A percentile compares a stretch with the other conserved stretches of the same genome.
Conservation (phyloP, 495 filamentous ascomycete species). For the Hypoxylon cercidicola region DNA sequence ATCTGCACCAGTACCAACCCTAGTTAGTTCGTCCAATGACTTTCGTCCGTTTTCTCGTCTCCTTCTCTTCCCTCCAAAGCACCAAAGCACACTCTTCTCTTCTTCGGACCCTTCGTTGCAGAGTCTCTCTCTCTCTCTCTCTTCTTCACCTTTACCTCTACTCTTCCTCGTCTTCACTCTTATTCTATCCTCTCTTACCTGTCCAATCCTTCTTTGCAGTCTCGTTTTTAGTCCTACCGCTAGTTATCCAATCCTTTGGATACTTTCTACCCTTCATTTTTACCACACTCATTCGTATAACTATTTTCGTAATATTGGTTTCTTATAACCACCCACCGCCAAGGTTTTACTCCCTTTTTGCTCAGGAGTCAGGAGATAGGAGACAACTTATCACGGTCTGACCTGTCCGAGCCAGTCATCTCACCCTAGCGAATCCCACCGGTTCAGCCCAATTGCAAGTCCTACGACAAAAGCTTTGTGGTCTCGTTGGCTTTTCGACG, state of each 20-base stretch:
- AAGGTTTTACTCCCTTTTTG: conserved; percentile 27
- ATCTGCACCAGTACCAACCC: conserved; percentile 48
- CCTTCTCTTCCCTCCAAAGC: conserved; percentile 40
- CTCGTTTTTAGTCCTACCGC: conserved; percentile 33
- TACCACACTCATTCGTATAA: conserved; percentile 47
- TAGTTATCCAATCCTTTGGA: conserved; percentile 31
- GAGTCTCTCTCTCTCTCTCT: conserved; percentile 39
- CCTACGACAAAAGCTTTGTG: conserved; percentile 38
- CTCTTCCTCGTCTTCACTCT: conserved; percentile 23
- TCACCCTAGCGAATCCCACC: conserved; percentile 18
- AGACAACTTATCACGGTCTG: conserved; percentile 8
- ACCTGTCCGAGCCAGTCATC: conserved; percentile 29
- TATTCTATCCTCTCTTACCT: conserved; percentile 51
- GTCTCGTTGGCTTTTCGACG: conserved; percentile 36
- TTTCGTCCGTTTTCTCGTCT: conserved; percentile 46
- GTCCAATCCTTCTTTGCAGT: conserved; percentile 44
- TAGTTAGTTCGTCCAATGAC: conserved; percentile 44
- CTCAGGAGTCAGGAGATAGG: conserved; percentile 19
- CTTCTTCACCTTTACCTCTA: conserved; percentile 41
- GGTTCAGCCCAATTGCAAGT: conserved; percentile 15
- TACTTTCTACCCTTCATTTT: conserved; percentile 47
- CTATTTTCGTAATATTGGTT: conserved; percentile 49
- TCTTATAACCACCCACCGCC: conserved; percentile 40
- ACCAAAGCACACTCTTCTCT: conserved; percentile 38
- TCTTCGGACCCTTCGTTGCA: conserved; percentile 25